Base-by-base conservation (phyloP, 495 filamentous ascomycete species). In the Amorphotheca resinae region DNA sequence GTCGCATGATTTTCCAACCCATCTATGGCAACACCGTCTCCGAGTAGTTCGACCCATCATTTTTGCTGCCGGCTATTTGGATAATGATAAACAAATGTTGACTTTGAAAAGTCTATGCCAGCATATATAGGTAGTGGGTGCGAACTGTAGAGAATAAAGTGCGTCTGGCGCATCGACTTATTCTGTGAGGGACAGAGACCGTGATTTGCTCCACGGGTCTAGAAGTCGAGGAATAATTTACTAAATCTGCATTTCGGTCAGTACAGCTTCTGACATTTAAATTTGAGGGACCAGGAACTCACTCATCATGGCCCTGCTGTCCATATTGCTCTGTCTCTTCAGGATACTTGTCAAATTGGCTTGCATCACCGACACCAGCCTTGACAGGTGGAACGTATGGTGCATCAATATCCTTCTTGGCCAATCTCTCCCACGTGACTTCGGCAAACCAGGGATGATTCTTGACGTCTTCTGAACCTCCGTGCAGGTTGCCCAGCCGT, bases 341-440 rank as follows among this genome's bases (percentile, higher is more conserved):
- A 2, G 91, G 87, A 64, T 98, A 98, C 57, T 84, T 84, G 64
- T 98, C 91, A 54, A 96, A 98, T 63, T 95, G 87, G 63, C 87
- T 95, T 23, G 91, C 82, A 67, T 98, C 91, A 41, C 91, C 91
- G 23, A 86, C 78, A 38, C 91, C 91, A 20, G 84, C 87, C 53
- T 84, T 78, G 21, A 98, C 88, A 0, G 91, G 91, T n/a, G 91
- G 91, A 33, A 94, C 88, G 59, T 98, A 98, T 4, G 91, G 91
- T 32, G 91, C 93, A 63, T 98, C 91, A 44, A 98, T 98, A 55
- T 98, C 93, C 66, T 94, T 95, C 61, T 82, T 81, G 15, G 78
- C 77, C 51, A 98, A 62, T 38, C 89, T 73, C 45, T 96, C 93
- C 91, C 91, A 98, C 35, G 91, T 95, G 43, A 98, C 91, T 65